These are phyloP conservation scores for Pythium utonaiense DNA, from an alignment of 352 stramenopile genomes.

Conservation along the genomic window DNA sequence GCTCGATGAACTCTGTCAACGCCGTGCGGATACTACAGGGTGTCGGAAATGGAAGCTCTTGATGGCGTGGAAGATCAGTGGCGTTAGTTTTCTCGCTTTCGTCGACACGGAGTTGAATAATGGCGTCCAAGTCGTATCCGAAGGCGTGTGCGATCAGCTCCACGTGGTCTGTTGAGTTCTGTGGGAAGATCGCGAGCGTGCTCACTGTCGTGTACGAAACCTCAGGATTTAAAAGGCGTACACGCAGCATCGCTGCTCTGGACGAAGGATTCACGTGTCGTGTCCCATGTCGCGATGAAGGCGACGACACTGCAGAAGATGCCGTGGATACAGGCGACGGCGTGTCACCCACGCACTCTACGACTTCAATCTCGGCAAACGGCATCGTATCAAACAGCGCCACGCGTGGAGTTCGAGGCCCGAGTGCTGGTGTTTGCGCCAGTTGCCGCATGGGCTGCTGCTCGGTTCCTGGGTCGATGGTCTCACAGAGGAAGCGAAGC, in stretches of 20 bases:
- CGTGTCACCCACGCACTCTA: conserved; percentile 2
- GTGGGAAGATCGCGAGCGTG: conserved; percentile 80
- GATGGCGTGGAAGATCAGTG: conserved; percentile 15
- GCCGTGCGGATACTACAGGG: conserved; percentile 87
- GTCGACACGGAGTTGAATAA: conserved; percentile 63
- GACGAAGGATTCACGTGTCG: not conserved
- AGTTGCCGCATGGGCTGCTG: too few species aligned
- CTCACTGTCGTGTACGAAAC: conserved; percentile 81
- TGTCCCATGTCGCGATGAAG: not conserved
- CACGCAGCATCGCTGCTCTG: conserved; percentile 42
- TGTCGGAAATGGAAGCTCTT: conserved; percentile 82
- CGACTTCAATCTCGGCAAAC: conserved; percentile 12
- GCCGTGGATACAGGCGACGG: not conserved
- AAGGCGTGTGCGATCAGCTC: conserved; percentile 63
- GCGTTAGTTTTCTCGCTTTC: conserved; percentile 1
- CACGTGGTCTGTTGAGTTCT: conserved; percentile 63
- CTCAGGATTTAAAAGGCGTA: conserved; percentile 46
- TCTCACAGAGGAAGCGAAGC: conserved; percentile 10
- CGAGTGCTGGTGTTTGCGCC: not conserved
- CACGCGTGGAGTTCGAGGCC: conserved; percentile 10
- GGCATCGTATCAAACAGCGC: conserved; percentile 14
- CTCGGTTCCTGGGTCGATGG: too few species aligned
- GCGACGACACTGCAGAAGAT: not conserved
- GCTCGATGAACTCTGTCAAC: conserved; percentile 89
- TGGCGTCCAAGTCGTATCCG: conserved; percentile 75